Evolutionary conservation across 108 stramenopile genomes (phyloP).

Genomic region (Fragilariopsis cylindrus): DNA sequence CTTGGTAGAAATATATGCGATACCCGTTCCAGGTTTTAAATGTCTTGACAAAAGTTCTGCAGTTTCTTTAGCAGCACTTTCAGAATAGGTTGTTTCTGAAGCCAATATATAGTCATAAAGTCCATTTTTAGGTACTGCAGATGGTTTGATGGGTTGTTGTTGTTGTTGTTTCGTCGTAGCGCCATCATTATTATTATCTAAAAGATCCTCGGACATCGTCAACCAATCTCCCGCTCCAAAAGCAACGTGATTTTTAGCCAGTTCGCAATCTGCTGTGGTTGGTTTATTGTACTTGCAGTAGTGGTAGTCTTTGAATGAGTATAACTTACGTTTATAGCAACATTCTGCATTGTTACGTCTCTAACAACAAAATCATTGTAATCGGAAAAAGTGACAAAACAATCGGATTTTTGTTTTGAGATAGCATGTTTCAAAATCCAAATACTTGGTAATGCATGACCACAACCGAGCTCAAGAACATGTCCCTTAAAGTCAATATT

Average conservation of each 20-base stretch:
- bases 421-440: slow-evolving; percentile 49
- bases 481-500: slow-evolving; percentile 14
- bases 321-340: slow-evolving; percentile 42
- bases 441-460: slow-evolving; percentile 74
- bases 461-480: slow-evolving; percentile 76
- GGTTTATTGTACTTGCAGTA: neutral
- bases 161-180: neutral
- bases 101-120: slow-evolving; percentile 75
- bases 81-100: slow-evolving; percentile 82
- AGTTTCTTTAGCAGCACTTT: slow-evolving; percentile 61
- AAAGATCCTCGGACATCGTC: slow-evolving; percentile 49
- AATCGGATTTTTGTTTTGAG: neutral
- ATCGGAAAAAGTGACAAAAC: slow-evolving; percentile 55
- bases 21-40: slow-evolving; percentile 52
- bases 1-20: slow-evolving; percentile 76
- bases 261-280: neutral
- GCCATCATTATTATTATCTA: neutral
- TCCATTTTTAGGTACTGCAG: slow-evolving; percentile 32
- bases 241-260: slow-evolving; percentile 39
- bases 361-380: slow-evolving; percentile 65
- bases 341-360: slow-evolving; percentile 64
- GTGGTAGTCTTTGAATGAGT: neutral
- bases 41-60: slow-evolving; percentile 59
- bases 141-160: neutral
- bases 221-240: slow-evolving; percentile 75